phyloP scores from a whole-genome alignment of 345 rosid genomes.

The Angophora floribunda region DNA sequence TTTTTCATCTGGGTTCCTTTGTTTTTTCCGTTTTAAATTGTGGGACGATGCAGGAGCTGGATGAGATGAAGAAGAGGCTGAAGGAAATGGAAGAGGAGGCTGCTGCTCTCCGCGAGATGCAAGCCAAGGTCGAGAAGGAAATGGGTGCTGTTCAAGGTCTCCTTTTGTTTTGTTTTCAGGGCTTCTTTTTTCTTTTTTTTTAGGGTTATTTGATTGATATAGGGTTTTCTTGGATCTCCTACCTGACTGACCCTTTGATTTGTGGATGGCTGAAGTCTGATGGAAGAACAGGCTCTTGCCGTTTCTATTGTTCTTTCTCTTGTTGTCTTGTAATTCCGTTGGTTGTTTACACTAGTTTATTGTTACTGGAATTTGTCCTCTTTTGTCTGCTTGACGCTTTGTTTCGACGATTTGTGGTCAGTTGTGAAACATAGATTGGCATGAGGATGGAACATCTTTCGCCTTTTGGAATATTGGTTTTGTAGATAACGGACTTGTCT shows the following conservation, averaged over 20 bases:
- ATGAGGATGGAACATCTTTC: neutral
- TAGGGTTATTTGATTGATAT: neutral
- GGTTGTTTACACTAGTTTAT: neutral
- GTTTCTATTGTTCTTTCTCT: neutral
- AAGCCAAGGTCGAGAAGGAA: conserved; percentile 94
- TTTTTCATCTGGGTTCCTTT: neutral
- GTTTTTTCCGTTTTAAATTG: neutral
- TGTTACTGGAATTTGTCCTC: neutral
- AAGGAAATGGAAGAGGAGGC: conserved; percentile 99
- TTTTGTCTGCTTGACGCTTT: neutral
- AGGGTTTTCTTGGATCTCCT: neutral
- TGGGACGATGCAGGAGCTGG: conserved; percentile 52
- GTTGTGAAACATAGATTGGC: neutral
- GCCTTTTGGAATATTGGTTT: neutral
- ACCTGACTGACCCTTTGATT: neutral
- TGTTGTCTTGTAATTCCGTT: neutral
- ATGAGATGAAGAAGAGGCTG: conserved; percentile 94
- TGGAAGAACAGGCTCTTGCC: neutral
- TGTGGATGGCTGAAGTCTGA: neutral
- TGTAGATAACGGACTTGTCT: neutral
- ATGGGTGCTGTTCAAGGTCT: conserved; percentile 87
- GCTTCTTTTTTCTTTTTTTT: neutral
- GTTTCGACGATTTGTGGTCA: neutral
- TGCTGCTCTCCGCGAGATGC: conserved; percentile 98
- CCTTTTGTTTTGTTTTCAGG: neutral